Conservation (phyloP, 2,329 filamentous ascomycete genomes). For the Epichloe brachyelytri region DNA sequence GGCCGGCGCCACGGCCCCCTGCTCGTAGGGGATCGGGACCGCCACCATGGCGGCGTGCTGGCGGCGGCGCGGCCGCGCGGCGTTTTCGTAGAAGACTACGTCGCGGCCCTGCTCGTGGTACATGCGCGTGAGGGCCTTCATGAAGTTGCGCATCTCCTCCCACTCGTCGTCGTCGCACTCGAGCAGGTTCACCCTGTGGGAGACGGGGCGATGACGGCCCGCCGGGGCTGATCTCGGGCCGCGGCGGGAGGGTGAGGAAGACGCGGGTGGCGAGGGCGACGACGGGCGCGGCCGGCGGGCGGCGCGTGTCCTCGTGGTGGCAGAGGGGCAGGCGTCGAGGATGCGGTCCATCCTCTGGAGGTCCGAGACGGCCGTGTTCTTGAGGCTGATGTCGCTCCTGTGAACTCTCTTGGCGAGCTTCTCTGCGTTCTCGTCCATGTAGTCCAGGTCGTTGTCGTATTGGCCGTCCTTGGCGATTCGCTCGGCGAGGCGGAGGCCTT, state of each 20-base stretch:
- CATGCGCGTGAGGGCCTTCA: slow-evolving; percentile 89
- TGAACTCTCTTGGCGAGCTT: slow-evolving; percentile 81
- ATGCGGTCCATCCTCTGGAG: slow-evolving; percentile 83
- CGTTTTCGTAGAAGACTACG: slow-evolving; percentile 96
- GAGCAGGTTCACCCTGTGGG: slow-evolving; percentile 80
- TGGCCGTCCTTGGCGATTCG: slow-evolving; percentile 87
- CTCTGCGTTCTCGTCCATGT: slow-evolving; percentile 91
- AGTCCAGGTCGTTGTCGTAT: slow-evolving; percentile 86
- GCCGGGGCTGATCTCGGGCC: slow-evolving; percentile 73
- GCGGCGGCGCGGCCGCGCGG: slow-evolving; percentile 64
- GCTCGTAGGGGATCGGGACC: slow-evolving; percentile 76
- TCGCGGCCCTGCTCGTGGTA: slow-evolving; percentile 89
- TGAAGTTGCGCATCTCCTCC: slow-evolving; percentile 98
- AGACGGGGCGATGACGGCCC: slow-evolving; percentile 85
- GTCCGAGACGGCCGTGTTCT: slow-evolving; percentile 74
- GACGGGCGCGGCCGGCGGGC: slow-evolving; percentile 69
- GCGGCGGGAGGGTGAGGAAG: slow-evolving; percentile 78
- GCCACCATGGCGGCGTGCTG: slow-evolving; percentile 76
- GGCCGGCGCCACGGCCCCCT: slow-evolving; percentile 84
- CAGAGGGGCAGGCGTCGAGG: slow-evolving; percentile 79
- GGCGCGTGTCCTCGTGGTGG: slow-evolving; percentile 69
- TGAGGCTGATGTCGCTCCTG: slow-evolving; percentile 76
- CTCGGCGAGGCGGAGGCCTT: slow-evolving; percentile 73
- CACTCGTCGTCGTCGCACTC: slow-evolving; percentile 98
- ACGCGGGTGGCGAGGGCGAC: slow-evolving; percentile 76